Conservation (phyloP, 257 asterid genomes). For the Cordia subcordata region DNA sequence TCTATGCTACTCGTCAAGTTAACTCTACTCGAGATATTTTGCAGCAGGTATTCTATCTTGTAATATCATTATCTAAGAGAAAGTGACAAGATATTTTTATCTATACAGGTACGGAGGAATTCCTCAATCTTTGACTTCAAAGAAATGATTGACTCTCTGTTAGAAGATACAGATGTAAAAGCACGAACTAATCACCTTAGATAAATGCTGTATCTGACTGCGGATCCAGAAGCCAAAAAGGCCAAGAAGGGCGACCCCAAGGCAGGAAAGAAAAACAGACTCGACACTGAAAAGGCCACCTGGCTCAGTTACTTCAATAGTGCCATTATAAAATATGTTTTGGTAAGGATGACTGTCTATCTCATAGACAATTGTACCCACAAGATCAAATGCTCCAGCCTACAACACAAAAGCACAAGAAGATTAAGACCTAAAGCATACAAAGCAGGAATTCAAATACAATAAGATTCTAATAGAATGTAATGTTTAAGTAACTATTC, state of each 20-base stretch:
- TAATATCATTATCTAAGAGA: no score
- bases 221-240: slow-evolving; percentile 69
- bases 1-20: no score
- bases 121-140: no score
- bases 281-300: slow-evolving; percentile 86
- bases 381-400: slow-evolving; percentile 93
- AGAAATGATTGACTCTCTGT: no score
- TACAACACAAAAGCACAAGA: slow-evolving; percentile 23
- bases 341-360: slow-evolving; percentile 76
- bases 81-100: no score
- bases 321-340: slow-evolving; percentile 81
- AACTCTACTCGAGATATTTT: no score
- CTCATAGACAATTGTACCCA: slow-evolving; percentile 82
- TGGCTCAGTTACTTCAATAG: slow-evolving; percentile 84
- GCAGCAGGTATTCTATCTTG: no score
- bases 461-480: no score
- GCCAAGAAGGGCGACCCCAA: slow-evolving; percentile 62
- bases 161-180: no score
- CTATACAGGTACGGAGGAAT: no score
- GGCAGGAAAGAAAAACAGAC: slow-evolving; percentile 87
- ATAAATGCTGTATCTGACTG: slow-evolving; percentile 54
- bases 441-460: no score
- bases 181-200: slow-evolving; percentile 46
- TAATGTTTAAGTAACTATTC: neutral
- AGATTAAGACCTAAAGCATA: neutral